Conservation (phyloP, 306 rosid species). For the Purshia tridentata region DNA sequence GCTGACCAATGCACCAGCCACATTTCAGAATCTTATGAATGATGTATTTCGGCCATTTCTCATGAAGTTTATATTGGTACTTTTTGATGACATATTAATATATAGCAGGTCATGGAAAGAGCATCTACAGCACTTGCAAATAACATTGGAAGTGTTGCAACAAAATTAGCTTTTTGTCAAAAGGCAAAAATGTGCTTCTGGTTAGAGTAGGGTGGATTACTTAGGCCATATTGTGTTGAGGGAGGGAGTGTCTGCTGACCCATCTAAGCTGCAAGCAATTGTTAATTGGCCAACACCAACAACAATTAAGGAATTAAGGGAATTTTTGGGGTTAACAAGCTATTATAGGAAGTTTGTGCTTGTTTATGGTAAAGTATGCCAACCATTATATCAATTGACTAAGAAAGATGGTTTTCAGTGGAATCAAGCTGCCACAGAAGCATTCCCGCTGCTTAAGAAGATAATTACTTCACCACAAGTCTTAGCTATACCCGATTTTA, state of each 20-base stretch:
- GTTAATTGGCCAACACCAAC: not conserved
- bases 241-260: not conserved
- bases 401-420: no score
- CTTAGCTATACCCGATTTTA: no score
- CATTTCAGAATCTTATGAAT: conserved; percentile 9
- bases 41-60: not conserved
- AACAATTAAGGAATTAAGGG: not conserved
- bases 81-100: not conserved
- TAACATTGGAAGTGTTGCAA: not conserved
- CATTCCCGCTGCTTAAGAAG: no score
- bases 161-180: not conserved
- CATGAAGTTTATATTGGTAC: not conserved
- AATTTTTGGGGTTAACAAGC: conserved; percentile 4
- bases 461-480: no score
- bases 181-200: not conserved
- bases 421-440: no score
- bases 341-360: conserved; percentile 3
- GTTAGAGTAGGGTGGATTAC: not conserved
- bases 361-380: no score
- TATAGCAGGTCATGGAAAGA: not conserved
- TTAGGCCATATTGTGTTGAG: not conserved
- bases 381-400: no score
- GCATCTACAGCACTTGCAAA: not conserved
- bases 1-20: not conserved
- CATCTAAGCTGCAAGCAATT: not conserved